Percentiles rank a stretch among this genome's conserved stretches.
Evolutionary conservation across 345 rosid species (phyloP).

Genomic region (Rhizophora mangle): DNA sequence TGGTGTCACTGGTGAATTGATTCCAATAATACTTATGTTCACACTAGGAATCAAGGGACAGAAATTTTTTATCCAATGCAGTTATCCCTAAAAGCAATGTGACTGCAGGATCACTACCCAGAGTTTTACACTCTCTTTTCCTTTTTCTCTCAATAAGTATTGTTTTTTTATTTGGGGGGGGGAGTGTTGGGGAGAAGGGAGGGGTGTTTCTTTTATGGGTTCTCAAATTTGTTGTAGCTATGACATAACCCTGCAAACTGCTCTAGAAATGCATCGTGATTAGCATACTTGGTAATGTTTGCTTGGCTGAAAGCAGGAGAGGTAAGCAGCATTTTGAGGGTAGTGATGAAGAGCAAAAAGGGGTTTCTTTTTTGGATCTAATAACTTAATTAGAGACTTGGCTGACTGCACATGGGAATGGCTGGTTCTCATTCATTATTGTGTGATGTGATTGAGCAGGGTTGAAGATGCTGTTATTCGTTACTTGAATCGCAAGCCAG

Average conservation of each 20-base stretch:
- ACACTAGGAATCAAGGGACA: background rate
- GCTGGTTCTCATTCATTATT: too few species aligned
- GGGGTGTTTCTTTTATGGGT: background rate
- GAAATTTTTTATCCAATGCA: background rate
- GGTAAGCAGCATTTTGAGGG: background rate
- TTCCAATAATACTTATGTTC: background rate
- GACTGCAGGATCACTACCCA: background rate
- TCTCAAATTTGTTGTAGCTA: background rate
- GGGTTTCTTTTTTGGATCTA: background rate
- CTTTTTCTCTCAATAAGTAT: background rate
- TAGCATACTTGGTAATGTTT: background rate
- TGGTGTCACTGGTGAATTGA: constrained; percentile 1
- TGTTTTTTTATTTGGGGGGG: background rate
- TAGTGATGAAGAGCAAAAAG: background rate
- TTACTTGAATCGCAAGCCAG: constrained; percentile 88
- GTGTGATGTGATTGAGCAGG: constrained; percentile 35
- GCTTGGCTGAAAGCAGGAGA: background rate
- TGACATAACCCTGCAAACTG: background rate
- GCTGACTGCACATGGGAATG: too few species aligned
- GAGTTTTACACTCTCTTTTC: background rate
- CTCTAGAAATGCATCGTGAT: too few species aligned
- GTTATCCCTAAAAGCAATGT: too few species aligned
- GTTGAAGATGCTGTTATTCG: constrained; percentile 98
- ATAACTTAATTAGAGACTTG: background rate
- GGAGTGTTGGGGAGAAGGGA: background rate